Conservation (phyloP, 169 alveolate species). For the Plasmodium cynomolgi region DNA sequence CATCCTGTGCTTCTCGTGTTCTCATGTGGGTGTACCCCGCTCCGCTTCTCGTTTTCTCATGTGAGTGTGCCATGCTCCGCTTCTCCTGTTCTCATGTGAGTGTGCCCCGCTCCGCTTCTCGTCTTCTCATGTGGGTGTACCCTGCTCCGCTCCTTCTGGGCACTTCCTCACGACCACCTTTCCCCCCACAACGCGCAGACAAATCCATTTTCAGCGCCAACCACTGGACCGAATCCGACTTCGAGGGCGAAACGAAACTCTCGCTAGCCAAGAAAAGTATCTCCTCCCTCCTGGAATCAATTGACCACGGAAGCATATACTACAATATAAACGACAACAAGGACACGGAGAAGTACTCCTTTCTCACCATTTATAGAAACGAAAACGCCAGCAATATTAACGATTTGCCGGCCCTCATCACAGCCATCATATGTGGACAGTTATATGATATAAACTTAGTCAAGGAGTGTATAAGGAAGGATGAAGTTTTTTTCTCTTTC, state of each 20-base stretch:
- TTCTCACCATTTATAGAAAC: conserved; percentile 32
- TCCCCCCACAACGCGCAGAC: neutral
- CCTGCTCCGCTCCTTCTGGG: neutral
- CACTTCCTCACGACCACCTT: neutral
- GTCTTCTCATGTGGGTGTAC: neutral
- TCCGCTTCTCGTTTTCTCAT: neutral
- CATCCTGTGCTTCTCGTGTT: no score
- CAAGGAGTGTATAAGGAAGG: conserved; percentile 23
- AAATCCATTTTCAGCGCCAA: neutral
- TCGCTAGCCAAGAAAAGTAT: conserved; percentile 2
- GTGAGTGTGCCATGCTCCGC: neutral
- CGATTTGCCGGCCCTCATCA: conserved; percentile 56
- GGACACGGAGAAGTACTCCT: conserved; percentile 26
- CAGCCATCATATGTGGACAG: conserved; percentile 54
- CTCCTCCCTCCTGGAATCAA: neutral
- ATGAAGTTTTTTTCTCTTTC: conserved; percentile 13
- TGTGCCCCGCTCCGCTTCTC: neutral
- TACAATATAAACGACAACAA: conserved; percentile 13
- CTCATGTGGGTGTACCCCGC: no score
- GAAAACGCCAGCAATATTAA: conserved; percentile 38
- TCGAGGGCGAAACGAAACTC: conserved; percentile 15
- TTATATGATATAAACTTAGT: neutral
- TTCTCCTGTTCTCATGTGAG: neutral
- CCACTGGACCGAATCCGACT: conserved; percentile 2
- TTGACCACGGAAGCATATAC: conserved; percentile 2